Evolutionary conservation across 2,329 filamentous ascomycete genomes (phyloP), one percentile per base, ranked within the genome.

Genomic region (Monosporascus ibericus): DNA sequence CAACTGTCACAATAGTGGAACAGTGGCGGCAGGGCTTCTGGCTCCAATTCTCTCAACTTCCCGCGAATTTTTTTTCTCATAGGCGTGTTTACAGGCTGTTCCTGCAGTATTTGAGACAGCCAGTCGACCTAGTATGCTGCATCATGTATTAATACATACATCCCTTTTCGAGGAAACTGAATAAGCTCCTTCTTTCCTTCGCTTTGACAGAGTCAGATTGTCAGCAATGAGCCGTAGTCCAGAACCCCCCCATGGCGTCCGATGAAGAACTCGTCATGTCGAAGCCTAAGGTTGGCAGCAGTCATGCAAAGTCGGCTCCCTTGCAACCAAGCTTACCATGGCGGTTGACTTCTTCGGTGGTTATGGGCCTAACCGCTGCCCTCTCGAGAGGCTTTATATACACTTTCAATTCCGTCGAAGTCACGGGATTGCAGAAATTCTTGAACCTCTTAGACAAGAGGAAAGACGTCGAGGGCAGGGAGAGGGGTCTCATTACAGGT

Each of bases 401-500:
- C 59, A 82, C 81, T 0, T 70, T 92, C 56, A 95, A 88, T 68
- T 80, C 77, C 25, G 84, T 90, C 47, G 85, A 96, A 68, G 82
- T 89, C 5, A 78, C 84, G 61, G 92, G 92, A 1, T 74, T 95
- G 55, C 84, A 91, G 47, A 73, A 77, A 11, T 94, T 99, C 58
- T 73, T 94, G 37, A 75, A 84, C 48, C 72, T 92, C 5, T 72
- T 97, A 38, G 91, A 96, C 62, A 79, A 81, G 59, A 81, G 92
- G 55, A 77, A 78, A 60, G 80, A 92, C 67, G 74, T 82, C 3
- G 78, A 81, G 42, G 77, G 77, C 48, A 83, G 90, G 58, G 75
- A 86, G 52, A 81, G 85, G 62, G 94, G 92, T 18, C 77, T 97
- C 55, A 78, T 97, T 55, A 97, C 92, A 58, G 89, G 88, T 90